Evolutionary conservation across 306 rosid genomes (phyloP).

Genomic region (Abrus precatorius): DNA sequence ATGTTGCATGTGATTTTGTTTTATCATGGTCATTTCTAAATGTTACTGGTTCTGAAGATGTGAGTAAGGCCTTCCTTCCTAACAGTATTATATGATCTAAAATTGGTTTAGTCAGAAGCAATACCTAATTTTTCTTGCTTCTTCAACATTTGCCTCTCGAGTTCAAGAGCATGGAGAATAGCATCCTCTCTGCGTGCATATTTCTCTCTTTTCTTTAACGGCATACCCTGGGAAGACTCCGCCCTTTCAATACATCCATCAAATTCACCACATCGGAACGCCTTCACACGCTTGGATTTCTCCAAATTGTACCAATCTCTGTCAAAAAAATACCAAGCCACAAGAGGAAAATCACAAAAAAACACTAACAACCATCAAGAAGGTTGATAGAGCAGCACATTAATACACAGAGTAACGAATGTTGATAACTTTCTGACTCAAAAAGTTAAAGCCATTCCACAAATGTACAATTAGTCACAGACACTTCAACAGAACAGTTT

Average conservation of each 20-base stretch:
- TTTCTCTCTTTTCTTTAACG: slow-evolving; percentile 93
- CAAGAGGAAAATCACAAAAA: slow-evolving; percentile 26
- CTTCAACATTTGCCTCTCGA: slow-evolving; percentile 75
- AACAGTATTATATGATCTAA: slow-evolving; percentile 53
- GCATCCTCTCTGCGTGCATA: slow-evolving; percentile 99
- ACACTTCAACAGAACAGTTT: slow-evolving; percentile 14
- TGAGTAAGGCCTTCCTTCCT: slow-evolving; percentile 56
- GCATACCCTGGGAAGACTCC: slow-evolving; percentile 88
- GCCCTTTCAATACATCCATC: slow-evolving; percentile 96
- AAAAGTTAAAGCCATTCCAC: not conserved
- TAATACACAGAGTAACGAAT: not conserved
- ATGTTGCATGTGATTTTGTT: slow-evolving; percentile 44
- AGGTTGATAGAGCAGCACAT: not conserved
- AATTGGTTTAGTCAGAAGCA: slow-evolving; percentile 54
- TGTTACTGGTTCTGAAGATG: slow-evolving; percentile 55
- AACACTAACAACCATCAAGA: not conserved
- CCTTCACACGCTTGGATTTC: slow-evolving; percentile 96
- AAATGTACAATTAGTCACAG: not conserved
- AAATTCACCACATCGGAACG: slow-evolving; percentile 95
- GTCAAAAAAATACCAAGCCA: slow-evolving; percentile 43
- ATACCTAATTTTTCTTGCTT: slow-evolving; percentile 69
- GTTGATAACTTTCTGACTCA: not conserved
- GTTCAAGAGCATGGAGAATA: slow-evolving; percentile 93
- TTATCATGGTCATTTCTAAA: slow-evolving; percentile 53
- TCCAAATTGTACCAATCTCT: slow-evolving; percentile 99